These are phyloP conservation scores for Prunus davidiana DNA, from an alignment of 306 rosid genomes.

Conservation along the genomic window DNA sequence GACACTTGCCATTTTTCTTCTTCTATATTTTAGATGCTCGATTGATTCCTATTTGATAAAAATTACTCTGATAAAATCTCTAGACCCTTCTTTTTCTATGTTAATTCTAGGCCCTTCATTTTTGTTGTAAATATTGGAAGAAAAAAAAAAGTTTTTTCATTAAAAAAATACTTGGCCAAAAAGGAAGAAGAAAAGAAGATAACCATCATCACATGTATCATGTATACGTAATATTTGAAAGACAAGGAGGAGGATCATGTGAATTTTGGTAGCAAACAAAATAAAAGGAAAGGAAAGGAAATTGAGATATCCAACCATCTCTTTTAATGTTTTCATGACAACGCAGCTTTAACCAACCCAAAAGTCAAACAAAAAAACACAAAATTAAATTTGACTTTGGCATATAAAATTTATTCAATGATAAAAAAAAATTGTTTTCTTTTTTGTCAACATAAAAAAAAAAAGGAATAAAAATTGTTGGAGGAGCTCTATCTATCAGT, in stretches of 20 bases:
- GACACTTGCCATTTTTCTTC: not conserved
- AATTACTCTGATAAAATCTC: not conserved
- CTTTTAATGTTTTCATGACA: not conserved
- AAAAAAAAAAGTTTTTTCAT: too few relatives aligned
- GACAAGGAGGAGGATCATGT: not conserved
- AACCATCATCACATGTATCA: too few relatives aligned
- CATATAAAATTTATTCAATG: too few relatives aligned
- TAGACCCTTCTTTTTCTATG: not conserved
- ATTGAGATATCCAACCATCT: not conserved
- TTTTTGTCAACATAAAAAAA: too few relatives aligned
- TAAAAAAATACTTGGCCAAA: too few relatives aligned
- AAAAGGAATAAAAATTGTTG: too few relatives aligned
- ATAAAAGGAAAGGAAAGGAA: not conserved
- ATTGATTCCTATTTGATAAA: not conserved
- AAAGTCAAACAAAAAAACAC: not conserved
- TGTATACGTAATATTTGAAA: not conserved
- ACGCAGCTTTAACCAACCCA: too few relatives aligned
- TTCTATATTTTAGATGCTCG: not conserved
- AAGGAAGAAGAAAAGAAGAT: too few relatives aligned
- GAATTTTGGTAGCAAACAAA: not conserved
- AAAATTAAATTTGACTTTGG: not conserved
- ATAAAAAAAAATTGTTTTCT: too few relatives aligned
- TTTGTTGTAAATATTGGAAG: too few relatives aligned
- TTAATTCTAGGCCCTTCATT: too few relatives aligned
- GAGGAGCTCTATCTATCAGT: too few relatives aligned